Percentiles rank a stretch among this genome's conserved stretches.
These are phyloP conservation scores for Aspergillus hortae DNA, from an alignment of 2,329 filamentous ascomycete species.

Conservation along the genomic window DNA sequence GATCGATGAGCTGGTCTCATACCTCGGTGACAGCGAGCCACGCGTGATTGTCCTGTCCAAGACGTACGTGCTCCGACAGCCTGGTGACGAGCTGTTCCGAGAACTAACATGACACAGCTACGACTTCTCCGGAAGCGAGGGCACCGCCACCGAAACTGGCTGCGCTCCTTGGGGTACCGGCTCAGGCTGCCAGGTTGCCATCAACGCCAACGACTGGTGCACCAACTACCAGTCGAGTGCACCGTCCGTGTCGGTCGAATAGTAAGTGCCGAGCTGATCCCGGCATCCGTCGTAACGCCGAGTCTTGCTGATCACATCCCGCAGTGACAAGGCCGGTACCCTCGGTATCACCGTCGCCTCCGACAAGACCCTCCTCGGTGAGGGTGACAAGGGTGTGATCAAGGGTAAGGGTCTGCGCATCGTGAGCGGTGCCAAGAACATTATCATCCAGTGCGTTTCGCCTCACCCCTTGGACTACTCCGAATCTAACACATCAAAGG, in stretches of 20 bases:
- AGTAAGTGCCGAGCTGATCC: conserved; percentile 15
- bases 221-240: conserved; percentile 56
- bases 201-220: conserved; percentile 60
- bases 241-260: conserved; percentile 41
- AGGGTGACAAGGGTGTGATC: conserved; percentile 53
- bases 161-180: conserved; percentile 58
- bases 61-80: conserved; percentile 5
- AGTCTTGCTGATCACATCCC: background rate
- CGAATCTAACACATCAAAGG: background rate
- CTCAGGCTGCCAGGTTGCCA: conserved; percentile 55
- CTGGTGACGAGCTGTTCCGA: no score
- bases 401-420: conserved; percentile 57
- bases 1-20: conserved; percentile 56
- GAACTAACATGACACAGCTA: conserved; percentile 9
- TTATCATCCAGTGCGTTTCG: conserved; percentile 52
- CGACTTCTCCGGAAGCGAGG: conserved; percentile 17
- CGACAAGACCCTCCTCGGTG: conserved; percentile 57
- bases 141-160: conserved; percentile 49
- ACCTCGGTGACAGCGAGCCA: conserved; percentile 53
- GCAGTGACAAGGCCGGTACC: conserved; percentile 50
- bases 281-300: no score
- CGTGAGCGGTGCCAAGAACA: conserved; percentile 47
- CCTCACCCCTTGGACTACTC: no score
- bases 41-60: conserved; percentile 52
- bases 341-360: conserved; percentile 52